A percentile compares a stretch with the other conserved stretches of the same genome.
phyloP scores from a whole-genome alignment of 2,329 filamentous ascomycete species.

The Furcasterigmium furcatum region DNA sequence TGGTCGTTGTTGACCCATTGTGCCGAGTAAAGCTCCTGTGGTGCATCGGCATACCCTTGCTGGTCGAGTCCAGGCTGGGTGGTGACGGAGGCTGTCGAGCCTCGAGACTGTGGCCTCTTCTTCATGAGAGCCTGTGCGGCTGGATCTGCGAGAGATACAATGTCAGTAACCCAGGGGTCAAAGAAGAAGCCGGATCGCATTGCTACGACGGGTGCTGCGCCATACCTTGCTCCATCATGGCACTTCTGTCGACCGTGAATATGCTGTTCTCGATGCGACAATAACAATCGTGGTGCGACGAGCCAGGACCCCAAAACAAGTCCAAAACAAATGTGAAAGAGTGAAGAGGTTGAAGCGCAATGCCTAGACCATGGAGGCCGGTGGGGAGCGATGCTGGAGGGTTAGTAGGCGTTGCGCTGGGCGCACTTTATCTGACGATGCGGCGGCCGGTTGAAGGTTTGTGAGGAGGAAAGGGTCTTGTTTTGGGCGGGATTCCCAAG shows the following conservation, averaged over 20 bases:
- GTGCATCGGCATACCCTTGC: conserved; percentile 35
- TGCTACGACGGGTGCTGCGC: conserved; percentile 1
- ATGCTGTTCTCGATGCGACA: conserved; percentile 11
- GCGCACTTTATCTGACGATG: conserved; percentile 1
- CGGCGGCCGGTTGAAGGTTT: not conserved
- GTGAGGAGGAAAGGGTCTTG: conserved; percentile 4
- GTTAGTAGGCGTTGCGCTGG: conserved; percentile 2
- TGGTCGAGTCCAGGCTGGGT: conserved; percentile 51
- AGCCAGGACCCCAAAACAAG: conserved; percentile 6
- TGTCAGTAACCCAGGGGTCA: not conserved
- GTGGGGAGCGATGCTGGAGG: not conserved
- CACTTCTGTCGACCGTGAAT: not conserved
- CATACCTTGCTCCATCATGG: conserved; percentile 33
- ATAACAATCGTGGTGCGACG: conserved; percentile 12
- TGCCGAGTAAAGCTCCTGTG: conserved; percentile 38
- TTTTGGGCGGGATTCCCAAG: conserved; percentile 3
- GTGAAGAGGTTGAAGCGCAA: not conserved
- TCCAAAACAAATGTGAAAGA: not conserved
- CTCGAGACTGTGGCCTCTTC: conserved; percentile 51
- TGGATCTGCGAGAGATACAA: conserved; percentile 19
- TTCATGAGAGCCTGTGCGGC: conserved; percentile 31
- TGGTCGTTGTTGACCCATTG: conserved; percentile 48
- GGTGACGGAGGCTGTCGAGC: conserved; percentile 52
- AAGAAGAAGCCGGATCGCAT: too few species aligned
- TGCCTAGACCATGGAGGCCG: not conserved